Base-by-base conservation (phyloP, 768 basidiomycete genomes). In the Kwoniella dejecticola region DNA sequence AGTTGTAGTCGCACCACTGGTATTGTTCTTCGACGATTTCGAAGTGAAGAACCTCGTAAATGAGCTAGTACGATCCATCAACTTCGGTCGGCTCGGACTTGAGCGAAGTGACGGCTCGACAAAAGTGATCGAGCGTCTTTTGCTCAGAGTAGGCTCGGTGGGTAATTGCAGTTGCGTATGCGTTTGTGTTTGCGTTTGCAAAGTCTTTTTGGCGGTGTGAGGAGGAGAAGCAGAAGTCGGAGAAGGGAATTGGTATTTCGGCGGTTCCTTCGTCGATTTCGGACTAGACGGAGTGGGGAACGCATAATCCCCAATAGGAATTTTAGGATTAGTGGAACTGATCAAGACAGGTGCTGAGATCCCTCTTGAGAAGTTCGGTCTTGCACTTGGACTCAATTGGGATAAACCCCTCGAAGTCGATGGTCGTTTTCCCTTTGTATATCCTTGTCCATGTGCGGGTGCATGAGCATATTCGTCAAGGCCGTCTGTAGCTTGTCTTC, bases 31-130 rank as follows among this genome's bases (percentile, higher is more conserved):
- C 19, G 48, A n/a, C n/a, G n/a, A 52, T 31, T 46, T 50, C 2
- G 48, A 52, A 13, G 50, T 50, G 47, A 62, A 62, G 48, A 62
- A 62, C 31, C 48, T 46, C 2, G 61, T 56, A 24, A 62, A 62
- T 2, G 61, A 62, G 5, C 31, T 50, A 1, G 53, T 50, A 6
- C 61, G 4, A 24, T 62, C 48, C 40, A n/a, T n/a, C n/a, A 52
- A 33, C 26, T 62, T 52, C 4, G 61, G 53, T 52, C 48, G 24
- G 6, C 5, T 8, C 30, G 61, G 24, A 10, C 5, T 8, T 26
- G 61, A 60, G 7, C 33, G 24, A 21, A 27, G 41, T n/a, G 50
- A 40, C 21, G 31, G 46, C 4, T 62, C 60, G 11, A 53, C 31
- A 30, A 62, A 55, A 17, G 60, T 62, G 3, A 62, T 50, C 3